Base-by-base conservation (phyloP, 345 rosid genomes). In the Murraya koenigii region DNA sequence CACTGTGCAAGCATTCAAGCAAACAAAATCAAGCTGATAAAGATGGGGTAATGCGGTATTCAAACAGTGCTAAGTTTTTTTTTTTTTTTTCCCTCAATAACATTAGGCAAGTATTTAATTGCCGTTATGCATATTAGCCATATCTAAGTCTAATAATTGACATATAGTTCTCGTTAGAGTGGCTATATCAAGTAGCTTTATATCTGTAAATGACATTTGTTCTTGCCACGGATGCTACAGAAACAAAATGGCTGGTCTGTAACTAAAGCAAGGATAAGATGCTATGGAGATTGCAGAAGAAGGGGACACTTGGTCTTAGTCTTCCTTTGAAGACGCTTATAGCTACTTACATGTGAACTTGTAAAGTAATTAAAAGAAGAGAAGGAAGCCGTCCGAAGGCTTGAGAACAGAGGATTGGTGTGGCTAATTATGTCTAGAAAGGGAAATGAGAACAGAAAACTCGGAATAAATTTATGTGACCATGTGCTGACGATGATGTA, bases 241-340 rank as follows among this genome's bases (percentile, higher is more conserved):
- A 47, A 60, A 58, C 61, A 44, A 39, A 68, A 17, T 8, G n/a
- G 41, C 39, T 75, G 54, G 36, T 33, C 22, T 36, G 26, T 77
- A 1, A 41, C 28, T 14, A 17, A 64, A 64, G 41, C 35, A 47
- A 73, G 65, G 25, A 68, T 71, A 71, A 75, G 84, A 81, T 78
- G 79, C 79, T 56, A 20, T 3, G 28, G 61, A 68, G 66, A 62
- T 54, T 8, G n/a, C 47, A 68, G 71, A 62, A 59, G 41, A 58
- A 65, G 25, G 20, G 35, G 76, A 47, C 38, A 28, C 70, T 38
- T 30, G 38, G 70, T 67, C 66, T 47, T 33, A 19, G 69, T 67
- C 80, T 15, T 65, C 49, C 60, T 49, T 67, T 52, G 2, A n/a
- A 67, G 77, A 77, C 66, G 74, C 80, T 81, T 49, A 6, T 59